Evolutionary conservation across 495 filamentous ascomycete genomes (phyloP).

Genomic region (Tetracladium setigerum): DNA sequence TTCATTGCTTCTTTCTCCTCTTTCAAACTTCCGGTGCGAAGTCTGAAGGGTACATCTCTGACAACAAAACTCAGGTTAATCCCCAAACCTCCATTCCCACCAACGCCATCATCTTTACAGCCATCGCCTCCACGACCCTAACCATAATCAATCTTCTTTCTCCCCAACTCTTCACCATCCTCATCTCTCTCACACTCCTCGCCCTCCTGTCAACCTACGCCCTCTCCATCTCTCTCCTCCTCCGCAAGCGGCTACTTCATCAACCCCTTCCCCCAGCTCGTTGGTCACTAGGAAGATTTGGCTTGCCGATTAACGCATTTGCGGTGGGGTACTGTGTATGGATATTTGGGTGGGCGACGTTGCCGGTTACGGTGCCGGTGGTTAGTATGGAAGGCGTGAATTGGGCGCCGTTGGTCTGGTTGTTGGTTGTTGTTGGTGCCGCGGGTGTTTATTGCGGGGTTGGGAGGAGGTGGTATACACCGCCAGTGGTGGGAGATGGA

Average conservation of each 20-base stretch:
- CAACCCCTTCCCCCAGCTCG: conserved; percentile 33
- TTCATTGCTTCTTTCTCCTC: background rate
- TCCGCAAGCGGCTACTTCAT: conserved; percentile 25
- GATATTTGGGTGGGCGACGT: conserved; percentile 34
- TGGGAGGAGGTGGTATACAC: conserved; percentile 12
- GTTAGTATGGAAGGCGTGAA: conserved; percentile 29
- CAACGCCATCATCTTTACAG: conserved; percentile 42
- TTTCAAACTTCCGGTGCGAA: background rate
- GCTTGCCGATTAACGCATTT: conserved; percentile 28
- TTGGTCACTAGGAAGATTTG: conserved; percentile 33
- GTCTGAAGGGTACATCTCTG: no score
- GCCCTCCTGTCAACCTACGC: conserved; percentile 40
- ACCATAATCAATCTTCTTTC: conserved; percentile 56
- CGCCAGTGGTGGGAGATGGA: background rate
- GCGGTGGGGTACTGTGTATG: conserved; percentile 29
- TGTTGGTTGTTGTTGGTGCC: conserved; percentile 25
- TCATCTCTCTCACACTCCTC: conserved; percentile 41
- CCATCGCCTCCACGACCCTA: conserved; percentile 41
- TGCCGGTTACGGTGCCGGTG: conserved; percentile 20
- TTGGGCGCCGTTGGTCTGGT: conserved; percentile 40
- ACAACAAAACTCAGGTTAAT: conserved; percentile 19
- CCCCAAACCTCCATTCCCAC: conserved; percentile 43
- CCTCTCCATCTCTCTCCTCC: conserved; percentile 28
- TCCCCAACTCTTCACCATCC: conserved; percentile 44
- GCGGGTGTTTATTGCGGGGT: conserved; percentile 18